phyloP scores from a whole-genome alignment of 345 rosid genomes.

The Cardiospermum halicacabum region DNA sequence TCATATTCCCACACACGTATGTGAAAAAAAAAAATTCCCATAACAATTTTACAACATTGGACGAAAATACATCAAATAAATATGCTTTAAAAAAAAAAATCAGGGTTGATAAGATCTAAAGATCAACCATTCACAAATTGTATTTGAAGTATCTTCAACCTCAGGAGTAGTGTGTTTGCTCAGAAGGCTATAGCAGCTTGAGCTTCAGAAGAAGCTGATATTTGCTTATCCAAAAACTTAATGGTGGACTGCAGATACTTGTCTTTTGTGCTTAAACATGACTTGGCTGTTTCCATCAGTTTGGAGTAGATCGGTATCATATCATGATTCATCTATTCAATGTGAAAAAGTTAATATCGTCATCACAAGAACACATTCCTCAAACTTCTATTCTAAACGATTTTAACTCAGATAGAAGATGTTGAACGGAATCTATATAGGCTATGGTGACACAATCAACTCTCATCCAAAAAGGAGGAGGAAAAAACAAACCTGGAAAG shows the following conservation, averaged over 20 bases:
- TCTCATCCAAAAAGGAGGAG: neutral
- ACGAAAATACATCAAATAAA: no score
- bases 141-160: neutral
- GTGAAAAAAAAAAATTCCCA: no score
- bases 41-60: no score
- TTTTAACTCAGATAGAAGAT: neutral
- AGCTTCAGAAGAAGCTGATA: constrained; percentile 23
- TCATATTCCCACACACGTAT: no score
- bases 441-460: neutral
- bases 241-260: constrained; percentile 50
- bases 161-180: neutral
- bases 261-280: constrained; percentile 40
- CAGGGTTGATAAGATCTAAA: neutral
- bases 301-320: constrained; percentile 45
- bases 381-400: neutral
- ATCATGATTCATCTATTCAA: constrained; percentile 45
- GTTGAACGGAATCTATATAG: neutral
- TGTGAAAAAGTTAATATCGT: neutral
- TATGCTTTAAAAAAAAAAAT: no score
- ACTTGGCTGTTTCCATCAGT: constrained; percentile 58
- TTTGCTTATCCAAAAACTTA: constrained; percentile 34
- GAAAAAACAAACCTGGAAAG: constrained; percentile 46
- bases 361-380: neutral
- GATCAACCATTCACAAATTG: neutral
- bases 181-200: constrained; percentile 9